A percentile compares a stretch with the other conserved stretches of the same genome.
phyloP scores from a whole-genome alignment of 495 filamentous ascomycete species.

The Penicillium macrosclerotiorum region DNA sequence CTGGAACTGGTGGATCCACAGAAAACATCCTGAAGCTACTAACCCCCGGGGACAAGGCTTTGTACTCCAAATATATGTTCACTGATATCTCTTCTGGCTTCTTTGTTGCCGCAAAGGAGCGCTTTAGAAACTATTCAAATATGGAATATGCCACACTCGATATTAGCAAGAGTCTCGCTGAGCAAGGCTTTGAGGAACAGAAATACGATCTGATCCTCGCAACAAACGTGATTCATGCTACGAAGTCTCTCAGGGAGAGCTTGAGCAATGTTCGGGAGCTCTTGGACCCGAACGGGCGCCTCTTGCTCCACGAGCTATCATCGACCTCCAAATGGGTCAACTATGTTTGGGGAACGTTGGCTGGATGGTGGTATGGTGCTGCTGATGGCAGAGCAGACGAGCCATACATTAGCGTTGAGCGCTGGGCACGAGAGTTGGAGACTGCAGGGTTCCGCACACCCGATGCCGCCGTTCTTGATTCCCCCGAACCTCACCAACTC shows the following conservation, averaged over 20 bases:
- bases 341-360: slow-evolving; percentile 17
- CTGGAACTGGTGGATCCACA: slow-evolving; percentile 41
- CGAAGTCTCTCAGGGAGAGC: slow-evolving; percentile 31
- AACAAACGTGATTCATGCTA: slow-evolving; percentile 53
- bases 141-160: slow-evolving; percentile 48
- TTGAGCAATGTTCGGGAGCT: slow-evolving; percentile 39
- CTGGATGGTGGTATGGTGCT: slow-evolving; percentile 30
- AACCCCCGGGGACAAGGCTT: not conserved
- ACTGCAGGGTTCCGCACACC: slow-evolving; percentile 30
- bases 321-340: slow-evolving; percentile 2
- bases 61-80: slow-evolving; percentile 30
- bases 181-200: slow-evolving; percentile 46
- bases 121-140: slow-evolving; percentile 32
- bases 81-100: slow-evolving; percentile 49
- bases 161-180: slow-evolving; percentile 43
- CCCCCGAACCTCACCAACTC: slow-evolving; percentile 26
- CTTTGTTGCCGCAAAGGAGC: slow-evolving; percentile 45
- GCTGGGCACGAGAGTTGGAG: slow-evolving; percentile 28
- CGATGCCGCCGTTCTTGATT: slow-evolving; percentile 30
- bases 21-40: slow-evolving; percentile 27
- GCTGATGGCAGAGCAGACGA: slow-evolving; percentile 21
- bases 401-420: slow-evolving; percentile 23
- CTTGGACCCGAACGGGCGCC: slow-evolving; percentile 17
- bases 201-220: slow-evolving; percentile 55
- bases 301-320: slow-evolving; percentile 27